A percentile compares a stretch with the other conserved stretches of the same genome.
These are phyloP conservation scores for Aspergillus heteromorphus DNA, from an alignment of 495 filamentous ascomycete species.

Conservation along the genomic window DNA sequence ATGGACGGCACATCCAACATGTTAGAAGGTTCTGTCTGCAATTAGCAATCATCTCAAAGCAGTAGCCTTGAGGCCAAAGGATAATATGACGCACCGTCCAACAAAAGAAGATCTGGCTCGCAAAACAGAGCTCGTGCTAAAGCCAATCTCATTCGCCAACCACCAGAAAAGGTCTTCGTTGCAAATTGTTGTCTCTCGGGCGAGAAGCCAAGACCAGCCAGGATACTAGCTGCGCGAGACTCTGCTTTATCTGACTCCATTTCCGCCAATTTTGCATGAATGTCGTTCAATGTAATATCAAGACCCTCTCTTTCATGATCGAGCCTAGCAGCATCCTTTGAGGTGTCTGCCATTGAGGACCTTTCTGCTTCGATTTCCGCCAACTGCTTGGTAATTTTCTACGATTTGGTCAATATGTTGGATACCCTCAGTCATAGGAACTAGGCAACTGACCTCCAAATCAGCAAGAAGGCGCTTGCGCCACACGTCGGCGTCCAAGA, in stretches of 20 bases:
- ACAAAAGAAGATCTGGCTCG: slow-evolving; percentile 91
- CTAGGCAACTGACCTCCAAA: slow-evolving; percentile 59
- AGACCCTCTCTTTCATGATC: slow-evolving; percentile 85
- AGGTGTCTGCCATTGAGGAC: slow-evolving; percentile 76
- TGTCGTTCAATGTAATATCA: slow-evolving; percentile 82
- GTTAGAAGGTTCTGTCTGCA: slow-evolving; percentile 80
- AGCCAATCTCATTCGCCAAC: slow-evolving; percentile 98
- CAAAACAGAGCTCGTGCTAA: slow-evolving; percentile 95
- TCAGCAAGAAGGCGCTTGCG: slow-evolving; percentile 90
- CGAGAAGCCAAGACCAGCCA: slow-evolving; percentile 96
- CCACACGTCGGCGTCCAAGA: slow-evolving; percentile 98
- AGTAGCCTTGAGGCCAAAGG: neutral
- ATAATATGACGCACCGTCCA: slow-evolving; percentile 55
- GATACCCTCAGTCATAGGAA: slow-evolving; percentile 13
- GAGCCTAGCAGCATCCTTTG: slow-evolving; percentile 73
- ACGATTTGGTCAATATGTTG: neutral
- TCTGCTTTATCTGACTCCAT: slow-evolving; percentile 99
- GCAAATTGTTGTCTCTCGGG: slow-evolving; percentile 85
- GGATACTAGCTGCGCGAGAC: slow-evolving; percentile 86
- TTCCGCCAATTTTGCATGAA: slow-evolving; percentile 87
- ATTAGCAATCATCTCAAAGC: slow-evolving; percentile 17
- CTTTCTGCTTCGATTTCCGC: slow-evolving; percentile 75
- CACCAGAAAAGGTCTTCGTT: slow-evolving; percentile 97
- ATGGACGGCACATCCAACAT: slow-evolving; percentile 99
- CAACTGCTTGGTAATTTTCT: slow-evolving; percentile 82